Base-by-base conservation (phyloP, 192 early-diverging fungal species). In the Gaertneriomyces semiglobifer region DNA sequence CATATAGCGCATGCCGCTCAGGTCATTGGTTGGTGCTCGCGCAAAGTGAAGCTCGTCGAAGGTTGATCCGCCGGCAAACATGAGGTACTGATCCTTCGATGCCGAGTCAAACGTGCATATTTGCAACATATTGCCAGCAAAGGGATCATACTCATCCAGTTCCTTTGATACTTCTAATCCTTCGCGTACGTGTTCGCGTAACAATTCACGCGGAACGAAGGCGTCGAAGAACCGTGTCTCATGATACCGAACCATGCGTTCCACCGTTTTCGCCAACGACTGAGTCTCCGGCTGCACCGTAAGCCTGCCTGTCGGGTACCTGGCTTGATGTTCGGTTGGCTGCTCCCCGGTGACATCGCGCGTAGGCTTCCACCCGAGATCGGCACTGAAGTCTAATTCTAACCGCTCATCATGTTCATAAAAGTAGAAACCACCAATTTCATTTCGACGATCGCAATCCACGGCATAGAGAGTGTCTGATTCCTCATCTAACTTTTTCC, bases 81-180 rank as follows among this genome's bases (percentile, higher is more conserved):
- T 12, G 14, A 44, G 11, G 45, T 61, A 61, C 42, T 18, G 14
- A 44, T 47, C 8, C 19, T 48, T 5, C n/a, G 3, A 18, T 51
- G 14, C 48, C 18, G 18, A 14, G 48, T 18, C 48, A 51, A n/a
- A 14, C 18, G 48, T 51, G 14, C 48, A 18, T 18, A 51, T 18
- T 14, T 51, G 14, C 48, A 51, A 51, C 18, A 14, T 51, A 46
- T 47, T 61, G 42, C 60, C 60, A 12, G 41, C 60, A 48, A 18
- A 61, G 14, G 60, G 60, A 61, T 61, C 42, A 38, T 61, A 48
- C 40, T 14, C n/a, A 44, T 44, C 42, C 19, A 16, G 11, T 12
- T 61, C 60, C 60, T 12, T 14, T 25, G 42, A 33, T 11, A 16
- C 12, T 12, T n/a, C 18, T 50, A 61, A 14, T 20, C 14, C 16